phyloP scores from a whole-genome alignment of 2,329 filamentous ascomycete species.

The Dactylellina parvicollis region DNA sequence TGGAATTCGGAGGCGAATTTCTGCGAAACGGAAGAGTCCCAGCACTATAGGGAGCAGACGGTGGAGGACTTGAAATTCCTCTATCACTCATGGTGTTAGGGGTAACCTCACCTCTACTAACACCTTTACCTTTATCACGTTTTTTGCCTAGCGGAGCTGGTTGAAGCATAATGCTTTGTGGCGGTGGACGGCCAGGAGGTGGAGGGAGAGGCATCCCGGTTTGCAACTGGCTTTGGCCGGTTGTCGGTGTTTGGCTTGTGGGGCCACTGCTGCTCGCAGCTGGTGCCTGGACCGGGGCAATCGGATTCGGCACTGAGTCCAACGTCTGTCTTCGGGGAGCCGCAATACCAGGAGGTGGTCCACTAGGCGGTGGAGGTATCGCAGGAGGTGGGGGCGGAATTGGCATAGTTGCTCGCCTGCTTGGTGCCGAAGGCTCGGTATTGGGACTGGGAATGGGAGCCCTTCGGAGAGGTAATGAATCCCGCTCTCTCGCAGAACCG shows the following conservation, averaged over 20 bases:
- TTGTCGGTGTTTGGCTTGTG: slow-evolving; percentile 48
- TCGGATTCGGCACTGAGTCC: slow-evolving; percentile 24
- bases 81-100: slow-evolving; percentile 33
- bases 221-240: slow-evolving; percentile 26
- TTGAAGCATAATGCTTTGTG: slow-evolving; percentile 39
- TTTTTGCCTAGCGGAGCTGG: slow-evolving; percentile 49
- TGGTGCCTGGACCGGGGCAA: slow-evolving; percentile 6
- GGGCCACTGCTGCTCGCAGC: background rate
- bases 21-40: slow-evolving; percentile 49
- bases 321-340: slow-evolving; percentile 37
- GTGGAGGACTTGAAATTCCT: slow-evolving; percentile 38
- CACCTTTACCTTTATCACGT: slow-evolving; percentile 43
- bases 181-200: slow-evolving; percentile 42
- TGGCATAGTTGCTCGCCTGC: slow-evolving; percentile 53
- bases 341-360: slow-evolving; percentile 29
- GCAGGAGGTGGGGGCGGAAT: slow-evolving; percentile 36
- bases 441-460: slow-evolving; percentile 6
- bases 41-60: slow-evolving; percentile 48
- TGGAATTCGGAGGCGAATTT: slow-evolving; percentile 42
- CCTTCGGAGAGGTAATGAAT: slow-evolving; percentile 45
- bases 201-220: slow-evolving; percentile 37
- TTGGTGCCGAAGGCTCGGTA: slow-evolving; percentile 28
- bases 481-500: slow-evolving; percentile 41
- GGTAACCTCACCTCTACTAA: slow-evolving; percentile 9
- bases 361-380: slow-evolving; percentile 49